Evolutionary conservation across 108 stramenopile species (phyloP), one percentile per base, ranked within the genome.

Genomic region (Discostella pseudostelligera): DNA sequence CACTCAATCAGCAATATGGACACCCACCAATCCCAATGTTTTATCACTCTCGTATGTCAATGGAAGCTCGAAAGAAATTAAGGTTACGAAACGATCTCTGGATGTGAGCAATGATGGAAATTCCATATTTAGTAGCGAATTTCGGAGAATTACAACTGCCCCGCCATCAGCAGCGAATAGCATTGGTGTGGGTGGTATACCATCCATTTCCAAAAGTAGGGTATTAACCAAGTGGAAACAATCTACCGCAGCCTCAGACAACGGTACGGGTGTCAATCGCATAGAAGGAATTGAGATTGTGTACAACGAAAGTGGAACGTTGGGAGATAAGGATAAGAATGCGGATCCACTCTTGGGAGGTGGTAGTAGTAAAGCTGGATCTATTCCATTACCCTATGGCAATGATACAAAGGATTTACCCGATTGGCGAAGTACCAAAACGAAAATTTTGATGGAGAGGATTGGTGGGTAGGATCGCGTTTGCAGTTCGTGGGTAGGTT

Each of bases 171-270:
- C 24, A 19, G 7, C 57, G 14, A 9, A 35, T 47, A 43, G 60
- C 3, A 26, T 44, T 13, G 57, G 70, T 46, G 64, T 40, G 1
- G 73, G 74, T 14, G 87, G 87, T 13, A 86, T 89, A 39, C 91
- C 91, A 3, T 51, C 43, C 1, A 62, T 92, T 46, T 86, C 76
- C 2, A 84, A 85, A 24, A 80, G 78, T 63, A 74, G 91, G 13
- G 72, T 85, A 2, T 49, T 92, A 43, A 84, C 86, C 25, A 92
- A 92, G 53, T 92, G 88, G 88, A 92, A 76, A 69, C 59, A 53
- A n/a, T 44, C 39, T 7, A 20, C 13, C 2, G 26, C 49, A 7
- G 54, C 56, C 17, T 47, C 13, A 3, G 47, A 46, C 14, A 50
- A 72, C 28, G 59, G 61, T 14, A 66, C 49, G 32, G 39, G 63